Conservation (phyloP, 1,284 basidiomycete genomes). For the Ceratobasidium sp. region DNA sequence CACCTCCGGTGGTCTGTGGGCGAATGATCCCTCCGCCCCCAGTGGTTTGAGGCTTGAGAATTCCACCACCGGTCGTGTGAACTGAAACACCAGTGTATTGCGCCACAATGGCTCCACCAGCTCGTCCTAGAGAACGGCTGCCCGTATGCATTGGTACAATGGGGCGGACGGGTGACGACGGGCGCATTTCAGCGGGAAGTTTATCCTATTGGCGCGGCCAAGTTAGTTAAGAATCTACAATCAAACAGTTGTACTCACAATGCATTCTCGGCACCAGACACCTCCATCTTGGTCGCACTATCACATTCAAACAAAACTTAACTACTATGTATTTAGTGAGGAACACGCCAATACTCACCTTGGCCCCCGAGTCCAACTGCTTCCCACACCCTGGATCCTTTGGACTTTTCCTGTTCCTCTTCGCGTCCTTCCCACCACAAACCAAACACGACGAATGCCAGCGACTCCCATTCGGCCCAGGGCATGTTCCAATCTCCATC, state of each 20-base stretch:
- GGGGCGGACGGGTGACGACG: conserved; percentile 35
- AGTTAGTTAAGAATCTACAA: not conserved
- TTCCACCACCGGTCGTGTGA: conserved; percentile 23
- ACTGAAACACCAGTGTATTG: conserved; percentile 31
- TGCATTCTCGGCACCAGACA: conserved; percentile 86
- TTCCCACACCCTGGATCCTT: conserved; percentile 82
- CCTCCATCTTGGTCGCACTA: conserved; percentile 63
- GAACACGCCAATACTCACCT: conserved; percentile 63
- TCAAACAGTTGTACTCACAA: conserved; percentile 61
- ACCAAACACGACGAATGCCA: conserved; percentile 83
- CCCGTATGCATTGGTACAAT: conserved; percentile 45
- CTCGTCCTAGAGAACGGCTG: conserved; percentile 9
- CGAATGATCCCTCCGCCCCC: conserved; percentile 26
- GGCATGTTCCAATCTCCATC: conserved; percentile 85
- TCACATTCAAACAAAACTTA: not conserved
- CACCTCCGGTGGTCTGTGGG: conserved; percentile 28
- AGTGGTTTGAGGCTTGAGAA: conserved; percentile 27
- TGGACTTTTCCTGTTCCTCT: conserved; percentile 61
- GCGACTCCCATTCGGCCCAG: conserved; percentile 80
- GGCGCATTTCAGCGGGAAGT: conserved; percentile 43
- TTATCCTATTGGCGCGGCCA: conserved; percentile 23
- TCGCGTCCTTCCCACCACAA: conserved; percentile 73
- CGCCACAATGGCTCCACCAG: conserved; percentile 6
- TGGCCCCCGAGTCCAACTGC: conserved; percentile 84
- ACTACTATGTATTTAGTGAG: not conserved